Conservation (phyloP, 768 basidiomycete genomes). For the Rhodosporidiobolus odoratus region DNA sequence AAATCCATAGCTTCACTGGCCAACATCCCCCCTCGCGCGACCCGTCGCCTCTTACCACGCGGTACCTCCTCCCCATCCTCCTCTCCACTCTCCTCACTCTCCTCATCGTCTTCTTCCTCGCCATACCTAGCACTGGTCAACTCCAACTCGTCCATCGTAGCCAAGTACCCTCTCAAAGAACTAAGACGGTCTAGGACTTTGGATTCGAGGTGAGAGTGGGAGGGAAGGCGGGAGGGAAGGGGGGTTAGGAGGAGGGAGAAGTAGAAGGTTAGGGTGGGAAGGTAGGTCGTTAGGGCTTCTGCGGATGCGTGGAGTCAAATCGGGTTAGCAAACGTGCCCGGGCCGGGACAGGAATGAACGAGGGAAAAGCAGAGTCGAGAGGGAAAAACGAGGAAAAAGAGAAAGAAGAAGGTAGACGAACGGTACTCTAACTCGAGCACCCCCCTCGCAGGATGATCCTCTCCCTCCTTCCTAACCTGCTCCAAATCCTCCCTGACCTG, state of each 20-base stretch:
- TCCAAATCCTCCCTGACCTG: slow-evolving; percentile 31
- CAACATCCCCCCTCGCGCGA: slow-evolving; percentile 41
- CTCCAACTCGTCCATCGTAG: slow-evolving; percentile 78
- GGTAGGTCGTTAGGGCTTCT: slow-evolving; percentile 88
- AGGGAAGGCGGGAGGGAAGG: slow-evolving; percentile 50
- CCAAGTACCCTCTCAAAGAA: slow-evolving; percentile 64
- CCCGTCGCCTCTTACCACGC: slow-evolving; percentile 27
- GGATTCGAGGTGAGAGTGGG: slow-evolving; percentile 49
- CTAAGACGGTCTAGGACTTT: slow-evolving; percentile 59
- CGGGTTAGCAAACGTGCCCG: not conserved
- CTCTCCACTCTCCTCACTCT: slow-evolving; percentile 51
- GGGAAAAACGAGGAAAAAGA: not conserved
- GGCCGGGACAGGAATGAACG: not conserved
- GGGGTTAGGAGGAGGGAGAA: slow-evolving; percentile 71
- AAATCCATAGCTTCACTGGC: slow-evolving; percentile 37
- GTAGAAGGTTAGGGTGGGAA: slow-evolving; percentile 86
- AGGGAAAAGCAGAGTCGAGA: not conserved
- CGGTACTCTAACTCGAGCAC: slow-evolving; percentile 84
- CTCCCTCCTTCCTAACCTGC: slow-evolving; percentile 45
- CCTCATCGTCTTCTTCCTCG: slow-evolving; percentile 48
- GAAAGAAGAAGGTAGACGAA: slow-evolving; percentile 50
- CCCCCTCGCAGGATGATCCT: slow-evolving; percentile 60
- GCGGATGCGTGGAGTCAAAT: slow-evolving; percentile 1
- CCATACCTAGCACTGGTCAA: slow-evolving; percentile 52
- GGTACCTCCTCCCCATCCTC: slow-evolving; percentile 45